Percentiles rank a stretch among this genome's conserved stretches.
phyloP scores from a whole-genome alignment of 768 basidiomycete species.

The Mrakia frigida region DNA sequence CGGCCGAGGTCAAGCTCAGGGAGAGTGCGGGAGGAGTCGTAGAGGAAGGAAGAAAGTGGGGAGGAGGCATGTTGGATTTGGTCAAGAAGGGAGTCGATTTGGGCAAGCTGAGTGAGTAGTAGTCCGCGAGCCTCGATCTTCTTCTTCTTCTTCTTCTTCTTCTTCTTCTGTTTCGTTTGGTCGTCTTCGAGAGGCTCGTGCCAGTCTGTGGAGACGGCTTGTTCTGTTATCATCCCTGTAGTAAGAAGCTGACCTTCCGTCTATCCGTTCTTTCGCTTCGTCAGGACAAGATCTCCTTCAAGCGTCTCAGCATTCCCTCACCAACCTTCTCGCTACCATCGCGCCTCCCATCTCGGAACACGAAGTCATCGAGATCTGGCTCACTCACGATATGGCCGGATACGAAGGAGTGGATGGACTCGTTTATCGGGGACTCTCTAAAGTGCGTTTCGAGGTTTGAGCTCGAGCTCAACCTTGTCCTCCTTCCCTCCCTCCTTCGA shows the following conservation, averaged over 20 bases:
- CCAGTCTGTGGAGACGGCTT: neutral
- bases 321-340: constrained; percentile 88
- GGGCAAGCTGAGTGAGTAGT: constrained; percentile 24
- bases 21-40: constrained; percentile 5
- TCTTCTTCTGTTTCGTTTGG: too few relatives aligned
- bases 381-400: constrained; percentile 93
- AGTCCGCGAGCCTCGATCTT: neutral
- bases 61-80: constrained; percentile 11
- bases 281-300: constrained; percentile 86
- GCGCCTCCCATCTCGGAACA: constrained; percentile 98
- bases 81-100: constrained; percentile 30
- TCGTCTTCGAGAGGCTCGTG: too few relatives aligned
- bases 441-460: constrained; percentile 49
- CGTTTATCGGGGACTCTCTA: constrained; percentile 79
- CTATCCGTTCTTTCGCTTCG: neutral
- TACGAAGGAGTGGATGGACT: constrained; percentile 92
- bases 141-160: neutral
- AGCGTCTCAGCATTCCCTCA: constrained; percentile 79
- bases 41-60: constrained; percentile 13
- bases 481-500: neutral
- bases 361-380: constrained; percentile 92
- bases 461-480: too few relatives aligned
- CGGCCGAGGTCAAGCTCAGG: constrained; percentile 7
- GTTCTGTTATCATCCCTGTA: neutral
- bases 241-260: neutral